These are phyloP conservation scores for Ogataea parapolymorpha DNA, from an alignment of 805 yeast species.

Conservation along the genomic window DNA sequence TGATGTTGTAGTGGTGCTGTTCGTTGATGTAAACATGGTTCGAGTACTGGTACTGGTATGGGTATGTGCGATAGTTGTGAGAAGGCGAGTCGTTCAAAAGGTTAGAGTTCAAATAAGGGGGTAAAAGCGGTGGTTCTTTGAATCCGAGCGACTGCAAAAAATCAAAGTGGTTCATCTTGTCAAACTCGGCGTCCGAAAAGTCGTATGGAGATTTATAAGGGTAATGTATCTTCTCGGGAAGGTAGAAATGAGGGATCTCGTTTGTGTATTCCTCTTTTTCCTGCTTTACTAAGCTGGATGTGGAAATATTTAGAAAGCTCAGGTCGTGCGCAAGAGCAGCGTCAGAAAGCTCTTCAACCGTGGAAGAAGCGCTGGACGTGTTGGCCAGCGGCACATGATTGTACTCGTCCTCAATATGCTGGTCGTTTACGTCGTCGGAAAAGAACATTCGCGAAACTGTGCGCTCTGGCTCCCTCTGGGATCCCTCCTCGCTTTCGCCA, in stretches of 20 bases:
- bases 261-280: slow-evolving; percentile 24
- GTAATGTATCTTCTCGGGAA: slow-evolving; percentile 29
- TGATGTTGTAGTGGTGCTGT: slow-evolving; percentile 32
- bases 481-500: neutral
- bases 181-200: slow-evolving; percentile 34
- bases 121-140: slow-evolving; percentile 36
- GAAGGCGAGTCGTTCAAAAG: slow-evolving; percentile 33
- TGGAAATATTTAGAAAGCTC: slow-evolving; percentile 16
- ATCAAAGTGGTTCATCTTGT: slow-evolving; percentile 33
- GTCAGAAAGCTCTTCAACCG: slow-evolving; percentile 9
- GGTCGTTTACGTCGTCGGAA: slow-evolving; percentile 26
- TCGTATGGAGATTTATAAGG: slow-evolving; percentile 34
- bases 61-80: slow-evolving; percentile 30
- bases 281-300: slow-evolving; percentile 7
- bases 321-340: slow-evolving; percentile 5
- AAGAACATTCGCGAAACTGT: slow-evolving; percentile 27
- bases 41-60: slow-evolving; percentile 38
- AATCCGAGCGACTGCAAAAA: slow-evolving; percentile 30
- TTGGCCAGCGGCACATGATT: slow-evolving; percentile 22
- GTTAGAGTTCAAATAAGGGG: slow-evolving; percentile 38
- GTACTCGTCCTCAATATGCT: slow-evolving; percentile 20
- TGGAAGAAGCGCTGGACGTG: slow-evolving; percentile 14
- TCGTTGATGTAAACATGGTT: slow-evolving; percentile 30
- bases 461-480: slow-evolving; percentile 8
- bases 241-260: slow-evolving; percentile 35